Percentiles rank a stretch among this genome's conserved stretches.
Conservation (phyloP, 306 rosid genomes). For the Vigna mungo region DNA sequence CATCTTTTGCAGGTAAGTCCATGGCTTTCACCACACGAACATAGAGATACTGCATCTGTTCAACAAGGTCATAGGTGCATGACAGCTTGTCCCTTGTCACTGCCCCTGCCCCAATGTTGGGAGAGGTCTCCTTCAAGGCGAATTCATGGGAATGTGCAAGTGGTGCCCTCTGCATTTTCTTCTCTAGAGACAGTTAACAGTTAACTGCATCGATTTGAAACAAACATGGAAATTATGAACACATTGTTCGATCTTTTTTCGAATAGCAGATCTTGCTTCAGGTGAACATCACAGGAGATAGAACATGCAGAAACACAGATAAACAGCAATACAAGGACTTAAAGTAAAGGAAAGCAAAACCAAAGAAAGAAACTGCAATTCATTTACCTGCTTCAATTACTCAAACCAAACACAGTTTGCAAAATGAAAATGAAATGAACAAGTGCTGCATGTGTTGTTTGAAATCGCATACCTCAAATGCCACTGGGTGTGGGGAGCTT, state of each 20-base stretch:
- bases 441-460: not conserved
- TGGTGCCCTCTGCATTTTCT: slow-evolving; percentile 75
- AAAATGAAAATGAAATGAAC: slow-evolving; percentile 48
- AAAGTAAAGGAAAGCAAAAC: slow-evolving; percentile 19
- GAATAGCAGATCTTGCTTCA: not conserved
- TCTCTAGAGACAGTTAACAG: slow-evolving; percentile 13
- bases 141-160: slow-evolving; percentile 65
- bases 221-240: slow-evolving; percentile 16
- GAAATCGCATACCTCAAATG: slow-evolving; percentile 40
- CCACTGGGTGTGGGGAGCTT: not conserved
- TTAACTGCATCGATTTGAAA: slow-evolving; percentile 13
- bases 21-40: slow-evolving; percentile 87
- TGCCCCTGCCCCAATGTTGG: slow-evolving; percentile 82
- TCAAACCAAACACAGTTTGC: slow-evolving; percentile 50
- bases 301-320: slow-evolving; percentile 38
- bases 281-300: not conserved
- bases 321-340: slow-evolving; percentile 42
- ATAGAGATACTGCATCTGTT: slow-evolving; percentile 90
- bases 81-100: slow-evolving; percentile 74
- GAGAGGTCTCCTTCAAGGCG: slow-evolving; percentile 81
- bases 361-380: slow-evolving; percentile 24
- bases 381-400: slow-evolving; percentile 58
- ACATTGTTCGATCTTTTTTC: not conserved
- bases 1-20: slow-evolving; percentile 85
- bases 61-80: slow-evolving; percentile 88